Evolutionary conservation across 2,329 filamentous ascomycete species (phyloP).

Genomic region (Exophiala lecanii-corni): DNA sequence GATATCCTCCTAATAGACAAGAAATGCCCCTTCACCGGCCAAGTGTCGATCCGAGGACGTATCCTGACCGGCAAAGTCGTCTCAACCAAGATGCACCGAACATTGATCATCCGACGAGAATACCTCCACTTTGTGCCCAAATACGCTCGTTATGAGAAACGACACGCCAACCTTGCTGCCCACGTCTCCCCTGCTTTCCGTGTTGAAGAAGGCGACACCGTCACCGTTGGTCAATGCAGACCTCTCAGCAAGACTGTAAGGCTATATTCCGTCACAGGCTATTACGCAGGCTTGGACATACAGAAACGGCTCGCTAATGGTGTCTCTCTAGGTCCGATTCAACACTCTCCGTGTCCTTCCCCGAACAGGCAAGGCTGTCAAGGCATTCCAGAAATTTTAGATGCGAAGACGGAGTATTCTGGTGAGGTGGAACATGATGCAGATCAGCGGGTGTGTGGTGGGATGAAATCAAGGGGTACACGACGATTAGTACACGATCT

Average conservation of each 20-base stretch:
- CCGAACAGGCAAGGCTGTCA: conserved; percentile 94
- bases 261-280: neutral
- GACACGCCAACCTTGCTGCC: conserved; percentile 99
- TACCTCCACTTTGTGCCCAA: conserved; percentile 99
- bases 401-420: conserved; percentile 19
- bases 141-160: conserved; percentile 99
- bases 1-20: conserved; percentile 66
- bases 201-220: conserved; percentile 99
- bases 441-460: conserved; percentile 21
- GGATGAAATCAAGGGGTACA: conserved; percentile 23
- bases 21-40: conserved; percentile 99
- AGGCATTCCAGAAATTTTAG: conserved; percentile 99
- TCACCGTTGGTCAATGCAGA: conserved; percentile 98
- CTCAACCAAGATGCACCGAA: conserved; percentile 99
- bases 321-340: conserved; percentile 74
- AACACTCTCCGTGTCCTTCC: conserved; percentile 98
- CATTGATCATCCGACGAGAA: conserved; percentile 97
- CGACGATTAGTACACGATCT: conserved; percentile 23
- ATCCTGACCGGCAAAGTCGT: conserved; percentile 99
- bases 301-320: neutral
- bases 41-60: conserved; percentile 99
- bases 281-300: too few relatives aligned
- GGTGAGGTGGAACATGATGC: conserved; percentile 24
- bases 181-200: conserved; percentile 99
- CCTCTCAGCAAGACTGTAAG: conserved; percentile 99